Percentiles rank a stretch among this genome's conserved stretches.
Evolutionary conservation across 2,329 filamentous ascomycete genomes (phyloP).

Genomic region (Paecilomyces sp.): DNA sequence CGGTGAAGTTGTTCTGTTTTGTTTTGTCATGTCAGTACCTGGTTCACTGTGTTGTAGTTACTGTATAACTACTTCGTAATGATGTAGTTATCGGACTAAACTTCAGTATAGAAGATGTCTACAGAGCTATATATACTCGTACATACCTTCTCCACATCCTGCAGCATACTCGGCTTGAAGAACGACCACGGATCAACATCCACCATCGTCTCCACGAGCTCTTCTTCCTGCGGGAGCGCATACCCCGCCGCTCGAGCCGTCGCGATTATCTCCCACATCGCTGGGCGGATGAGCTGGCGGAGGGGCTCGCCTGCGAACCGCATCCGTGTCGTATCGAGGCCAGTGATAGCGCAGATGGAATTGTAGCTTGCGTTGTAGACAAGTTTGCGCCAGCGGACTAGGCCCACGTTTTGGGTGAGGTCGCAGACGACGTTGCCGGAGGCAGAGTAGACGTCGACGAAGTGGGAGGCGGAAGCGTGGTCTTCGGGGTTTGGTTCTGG

Average conservation of each 20-base stretch:
- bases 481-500: not conserved
- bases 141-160: slow-evolving; percentile 43
- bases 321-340: slow-evolving; percentile 46
- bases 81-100: no score
- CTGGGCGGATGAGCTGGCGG: slow-evolving; percentile 44
- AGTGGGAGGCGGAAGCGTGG: slow-evolving; percentile 29
- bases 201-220: slow-evolving; percentile 40
- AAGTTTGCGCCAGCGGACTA: slow-evolving; percentile 32
- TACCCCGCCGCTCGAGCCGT: slow-evolving; percentile 40
- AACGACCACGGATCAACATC: slow-evolving; percentile 43
- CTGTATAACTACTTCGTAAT: not conserved
- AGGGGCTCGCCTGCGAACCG: slow-evolving; percentile 37
- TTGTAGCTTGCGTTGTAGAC: slow-evolving; percentile 48
- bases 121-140: no score
- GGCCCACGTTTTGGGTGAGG: slow-evolving; percentile 26
- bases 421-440: slow-evolving; percentile 38
- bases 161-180: slow-evolving; percentile 49
- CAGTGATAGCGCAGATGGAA: slow-evolving; percentile 45
- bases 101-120: no score
- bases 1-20: slow-evolving; percentile 45
- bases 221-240: slow-evolving; percentile 31
- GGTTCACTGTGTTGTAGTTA: not conserved
- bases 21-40: not conserved
- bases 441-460: slow-evolving; percentile 43
- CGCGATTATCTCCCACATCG: slow-evolving; percentile 40